Percentiles rank a stretch among this genome's conserved stretches.
phyloP scores from a whole-genome alignment of 1,284 basidiomycete species.

The Cryptococcus maquisensis region DNA sequence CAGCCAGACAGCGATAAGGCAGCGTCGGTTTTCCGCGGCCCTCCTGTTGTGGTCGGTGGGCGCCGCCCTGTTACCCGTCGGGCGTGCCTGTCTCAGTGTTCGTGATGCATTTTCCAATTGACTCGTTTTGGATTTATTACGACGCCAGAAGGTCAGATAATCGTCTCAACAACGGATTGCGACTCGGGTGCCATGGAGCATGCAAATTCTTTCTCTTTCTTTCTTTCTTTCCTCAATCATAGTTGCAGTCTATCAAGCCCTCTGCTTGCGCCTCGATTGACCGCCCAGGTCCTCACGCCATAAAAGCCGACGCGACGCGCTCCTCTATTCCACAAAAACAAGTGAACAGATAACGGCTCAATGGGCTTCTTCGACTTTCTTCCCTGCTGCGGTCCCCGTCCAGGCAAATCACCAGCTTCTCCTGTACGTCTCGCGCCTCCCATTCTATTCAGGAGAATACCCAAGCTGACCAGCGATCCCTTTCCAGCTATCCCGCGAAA shows the following conservation, averaged over 20 bases:
- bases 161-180: too few relatives aligned
- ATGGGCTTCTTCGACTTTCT: constrained; percentile 24
- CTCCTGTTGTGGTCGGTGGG: not conserved
- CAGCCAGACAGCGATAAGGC: not conserved
- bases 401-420: constrained; percentile 7
- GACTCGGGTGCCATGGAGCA: too few relatives aligned
- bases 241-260: not conserved
- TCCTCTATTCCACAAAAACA: not conserved
- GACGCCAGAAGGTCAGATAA: too few relatives aligned
- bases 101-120: too few relatives aligned
- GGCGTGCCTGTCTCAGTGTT: too few relatives aligned
- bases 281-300: not conserved
- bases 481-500: too few relatives aligned
- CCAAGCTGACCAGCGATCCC: too few relatives aligned
- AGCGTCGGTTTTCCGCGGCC: not conserved
- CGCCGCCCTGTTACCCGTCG: too few relatives aligned
- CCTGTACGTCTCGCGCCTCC: not conserved
- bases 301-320: not conserved
- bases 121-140: too few relatives aligned
- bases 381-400: constrained; percentile 20
- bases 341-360: not conserved
- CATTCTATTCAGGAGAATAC: not conserved
- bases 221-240: not conserved
- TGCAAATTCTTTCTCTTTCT: not conserved
- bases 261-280: not conserved